These are phyloP conservation scores for Acacia pycnantha DNA, from an alignment of 331 rosid genomes.

Conservation along the genomic window DNA sequence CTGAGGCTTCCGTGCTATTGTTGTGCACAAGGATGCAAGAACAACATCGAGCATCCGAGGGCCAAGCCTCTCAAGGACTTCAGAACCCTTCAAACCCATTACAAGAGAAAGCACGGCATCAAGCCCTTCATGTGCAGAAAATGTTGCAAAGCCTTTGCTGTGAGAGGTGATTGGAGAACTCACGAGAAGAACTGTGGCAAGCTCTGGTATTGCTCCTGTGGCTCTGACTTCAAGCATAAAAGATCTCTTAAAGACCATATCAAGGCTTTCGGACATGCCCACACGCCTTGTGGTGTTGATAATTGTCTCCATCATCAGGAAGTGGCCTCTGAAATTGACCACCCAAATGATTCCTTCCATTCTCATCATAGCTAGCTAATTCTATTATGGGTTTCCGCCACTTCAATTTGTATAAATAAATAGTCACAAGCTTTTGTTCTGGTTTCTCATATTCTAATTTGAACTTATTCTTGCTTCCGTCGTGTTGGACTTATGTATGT, in stretches of 20 bases:
- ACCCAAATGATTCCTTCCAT: conserved; percentile 41
- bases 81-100: conserved; percentile 92
- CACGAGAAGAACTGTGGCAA: conserved; percentile 96
- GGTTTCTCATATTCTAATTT: conserved; percentile 24
- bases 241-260: conserved; percentile 82
- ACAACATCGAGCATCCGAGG: conserved; percentile 94
- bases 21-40: conserved; percentile 79
- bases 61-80: conserved; percentile 87
- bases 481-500: neutral
- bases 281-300: conserved; percentile 66
- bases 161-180: conserved; percentile 95
- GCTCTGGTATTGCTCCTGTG: conserved; percentile 92
- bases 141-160: conserved; percentile 93
- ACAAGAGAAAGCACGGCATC: conserved; percentile 90
- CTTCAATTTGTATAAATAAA: neutral
- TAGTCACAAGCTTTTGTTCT: neutral
- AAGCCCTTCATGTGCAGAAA: conserved; percentile 87
- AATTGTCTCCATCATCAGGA: conserved; percentile 61
- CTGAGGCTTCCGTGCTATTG: conserved; percentile 90
- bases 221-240: conserved; percentile 91
- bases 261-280: conserved; percentile 86
- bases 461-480: conserved; percentile 31
- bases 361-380: conserved; percentile 17
- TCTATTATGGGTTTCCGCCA: neutral
- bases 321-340: conserved; percentile 67